Evolutionary conservation across 805 yeast species (phyloP).

Genomic region (Lipomyces mesembrius): DNA sequence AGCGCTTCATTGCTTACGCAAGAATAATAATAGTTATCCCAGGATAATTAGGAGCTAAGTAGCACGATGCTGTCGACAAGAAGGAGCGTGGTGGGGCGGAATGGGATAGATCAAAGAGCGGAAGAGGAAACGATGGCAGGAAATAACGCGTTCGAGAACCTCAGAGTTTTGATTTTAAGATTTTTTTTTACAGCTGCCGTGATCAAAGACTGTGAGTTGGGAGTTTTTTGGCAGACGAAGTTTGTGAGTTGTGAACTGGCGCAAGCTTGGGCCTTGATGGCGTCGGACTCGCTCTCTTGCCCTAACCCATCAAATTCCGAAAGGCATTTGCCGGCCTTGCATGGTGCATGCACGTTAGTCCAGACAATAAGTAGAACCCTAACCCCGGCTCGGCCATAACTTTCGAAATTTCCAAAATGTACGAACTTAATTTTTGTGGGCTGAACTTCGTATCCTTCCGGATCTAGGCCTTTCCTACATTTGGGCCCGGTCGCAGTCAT

Average conservation of each 20-base stretch:
- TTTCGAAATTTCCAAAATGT: no score
- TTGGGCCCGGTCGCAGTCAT: no score
- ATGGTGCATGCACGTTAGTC: no score
- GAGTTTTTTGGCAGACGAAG: neutral
- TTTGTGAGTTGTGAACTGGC: conserved; percentile 11
- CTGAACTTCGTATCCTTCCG: no score
- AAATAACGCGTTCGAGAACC: conserved; percentile 4
- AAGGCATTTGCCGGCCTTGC: no score
- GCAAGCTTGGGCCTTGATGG: neutral
- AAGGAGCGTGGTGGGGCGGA: neutral
- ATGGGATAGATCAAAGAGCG: neutral
- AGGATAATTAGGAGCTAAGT: neutral
- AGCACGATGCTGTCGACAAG: neutral
- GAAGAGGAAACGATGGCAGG: neutral
- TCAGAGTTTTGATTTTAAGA: conserved; percentile 4
- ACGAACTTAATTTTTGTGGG: no score
- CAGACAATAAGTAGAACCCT: no score
- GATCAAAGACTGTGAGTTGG: conserved; percentile 11
- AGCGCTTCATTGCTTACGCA: conserved; percentile 25
- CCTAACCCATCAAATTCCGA: neutral
- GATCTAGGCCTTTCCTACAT: no score
- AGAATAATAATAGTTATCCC: neutral
- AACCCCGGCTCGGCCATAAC: no score
- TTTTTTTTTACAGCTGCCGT: conserved; percentile 8
- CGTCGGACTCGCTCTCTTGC: conserved; percentile 8